phyloP scores from a whole-genome alignment of 345 rosid genomes.

The Citrus cavaleriei region DNA sequence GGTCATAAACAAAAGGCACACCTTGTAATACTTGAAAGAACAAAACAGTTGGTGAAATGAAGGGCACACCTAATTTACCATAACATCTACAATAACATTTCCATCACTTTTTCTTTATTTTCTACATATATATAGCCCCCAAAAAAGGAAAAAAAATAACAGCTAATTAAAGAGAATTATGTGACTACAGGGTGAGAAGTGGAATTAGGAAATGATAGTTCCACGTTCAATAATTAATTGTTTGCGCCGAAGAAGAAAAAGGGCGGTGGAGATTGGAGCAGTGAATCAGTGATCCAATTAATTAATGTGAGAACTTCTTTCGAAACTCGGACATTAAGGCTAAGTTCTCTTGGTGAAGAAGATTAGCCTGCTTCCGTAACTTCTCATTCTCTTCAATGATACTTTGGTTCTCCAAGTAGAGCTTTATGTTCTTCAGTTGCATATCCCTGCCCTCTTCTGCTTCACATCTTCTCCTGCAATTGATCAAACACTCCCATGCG shows the following conservation, averaged over 20 bases:
- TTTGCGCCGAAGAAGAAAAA: constrained; percentile 20
- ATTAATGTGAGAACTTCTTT: constrained; percentile 31
- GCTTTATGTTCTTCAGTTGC: constrained; percentile 55
- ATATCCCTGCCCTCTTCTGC: constrained; percentile 32
- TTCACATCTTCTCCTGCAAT: constrained; percentile 26
- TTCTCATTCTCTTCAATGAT: constrained; percentile 64
- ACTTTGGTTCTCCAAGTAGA: constrained; percentile 53
- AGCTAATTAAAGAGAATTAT: background rate
- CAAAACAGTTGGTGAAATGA: no score
- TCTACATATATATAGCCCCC: background rate
- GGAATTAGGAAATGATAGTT: background rate
- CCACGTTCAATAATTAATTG: background rate
- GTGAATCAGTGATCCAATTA: constrained; percentile 20
- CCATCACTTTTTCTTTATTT: background rate
- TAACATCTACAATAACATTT: background rate
- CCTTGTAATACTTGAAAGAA: no score
- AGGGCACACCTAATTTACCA: background rate
- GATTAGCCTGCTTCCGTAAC: constrained; percentile 48
- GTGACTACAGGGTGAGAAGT: background rate
- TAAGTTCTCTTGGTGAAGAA: constrained; percentile 57
- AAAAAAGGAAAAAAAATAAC: background rate
- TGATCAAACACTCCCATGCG: background rate
- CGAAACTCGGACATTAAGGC: constrained; percentile 44
- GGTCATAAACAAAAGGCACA: no score
- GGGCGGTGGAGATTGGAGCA: constrained; percentile 26